Base-by-base conservation (phyloP, 495 filamentous ascomycete genomes). In the Hypoxylon rickii region DNA sequence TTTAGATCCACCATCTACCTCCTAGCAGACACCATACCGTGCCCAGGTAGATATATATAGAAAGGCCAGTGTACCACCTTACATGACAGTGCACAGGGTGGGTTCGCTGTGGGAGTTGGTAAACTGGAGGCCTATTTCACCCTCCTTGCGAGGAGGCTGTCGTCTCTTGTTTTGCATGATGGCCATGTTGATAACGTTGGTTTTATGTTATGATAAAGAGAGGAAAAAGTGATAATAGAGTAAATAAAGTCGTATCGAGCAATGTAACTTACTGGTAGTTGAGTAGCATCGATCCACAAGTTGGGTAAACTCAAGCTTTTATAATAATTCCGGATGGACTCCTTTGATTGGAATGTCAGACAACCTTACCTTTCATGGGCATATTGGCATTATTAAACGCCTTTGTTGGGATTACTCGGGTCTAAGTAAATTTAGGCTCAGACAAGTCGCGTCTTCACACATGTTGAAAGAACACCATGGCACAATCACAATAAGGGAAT, bases 111-210 rank as follows among this genome's bases (percentile, higher is more conserved):
- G n/a, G 10, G 44, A 43, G 8, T 22, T 40, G 16, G 13, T 41
- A 7, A 58, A 31, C 2, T 21, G 31, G 24, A 63, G 55, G 18
- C 50, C 49, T 11, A 51, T 38, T 11, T 50, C 60, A 19, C 45
- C 48, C 15, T 44, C 20, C 16, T 52, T 62, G 19, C 52, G 51
- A 18, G 24, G 34, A 5, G 8, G n/a, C 13, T 16, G n/a, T 18
- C 56, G 58, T n/a, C 48, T 52, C 43, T 46, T 47, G 39, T 51
- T 31, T 36, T 55, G 51, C 58, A 55, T 61, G n/a, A 12, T 61
- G 42, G 16, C 31, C 1, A 12, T 12, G 20, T 44, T 39, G 18
- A 24, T n/a, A 20, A 11, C 3, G 5, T 4, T 44, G 7, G 3
- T 17, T 3, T 32, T 7, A 15, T 43, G 13, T 16, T 2, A n/a